Conservation (phyloP, 768 basidiomycete genomes). For the Lactarius sp. region DNA sequence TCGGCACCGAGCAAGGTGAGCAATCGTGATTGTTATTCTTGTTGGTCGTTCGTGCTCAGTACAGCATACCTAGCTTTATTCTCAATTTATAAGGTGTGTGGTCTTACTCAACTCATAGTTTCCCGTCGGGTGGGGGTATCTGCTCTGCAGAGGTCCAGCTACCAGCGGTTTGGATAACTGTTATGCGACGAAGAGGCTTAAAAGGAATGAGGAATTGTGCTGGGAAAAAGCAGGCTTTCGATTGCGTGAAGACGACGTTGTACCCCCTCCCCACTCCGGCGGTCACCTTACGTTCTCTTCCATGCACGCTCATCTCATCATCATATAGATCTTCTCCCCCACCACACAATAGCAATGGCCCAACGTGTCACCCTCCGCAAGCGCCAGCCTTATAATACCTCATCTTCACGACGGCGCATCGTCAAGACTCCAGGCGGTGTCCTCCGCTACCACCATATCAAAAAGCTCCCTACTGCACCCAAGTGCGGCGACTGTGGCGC, state of each 20-base stretch:
- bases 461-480: slow-evolving; percentile 86
- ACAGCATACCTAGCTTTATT: background rate
- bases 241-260: background rate
- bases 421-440: slow-evolving; percentile 98
- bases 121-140: background rate
- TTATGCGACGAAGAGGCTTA: background rate
- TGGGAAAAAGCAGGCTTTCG: background rate
- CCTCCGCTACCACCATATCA: slow-evolving; percentile 96
- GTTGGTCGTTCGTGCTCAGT: background rate
- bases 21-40: background rate
- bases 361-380: slow-evolving; percentile 99
- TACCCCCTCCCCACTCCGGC: background rate
- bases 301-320: background rate
- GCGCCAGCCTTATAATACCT: slow-evolving; percentile 97
- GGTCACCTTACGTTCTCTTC: background rate
- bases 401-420: slow-evolving; percentile 89
- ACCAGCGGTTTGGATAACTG: background rate
- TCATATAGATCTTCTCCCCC: background rate
- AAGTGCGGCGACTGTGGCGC: slow-evolving; percentile 99
- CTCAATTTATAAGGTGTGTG: slow-evolving; percentile 7
- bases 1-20: slow-evolving; percentile 15
- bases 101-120: background rate
- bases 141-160: background rate
- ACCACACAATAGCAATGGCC: slow-evolving; percentile 58
- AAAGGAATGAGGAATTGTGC: background rate